Percentiles rank a stretch among this genome's conserved stretches.
Conservation (phyloP, 2,329 filamentous ascomycete species). For the Botryotinia calthae region DNA sequence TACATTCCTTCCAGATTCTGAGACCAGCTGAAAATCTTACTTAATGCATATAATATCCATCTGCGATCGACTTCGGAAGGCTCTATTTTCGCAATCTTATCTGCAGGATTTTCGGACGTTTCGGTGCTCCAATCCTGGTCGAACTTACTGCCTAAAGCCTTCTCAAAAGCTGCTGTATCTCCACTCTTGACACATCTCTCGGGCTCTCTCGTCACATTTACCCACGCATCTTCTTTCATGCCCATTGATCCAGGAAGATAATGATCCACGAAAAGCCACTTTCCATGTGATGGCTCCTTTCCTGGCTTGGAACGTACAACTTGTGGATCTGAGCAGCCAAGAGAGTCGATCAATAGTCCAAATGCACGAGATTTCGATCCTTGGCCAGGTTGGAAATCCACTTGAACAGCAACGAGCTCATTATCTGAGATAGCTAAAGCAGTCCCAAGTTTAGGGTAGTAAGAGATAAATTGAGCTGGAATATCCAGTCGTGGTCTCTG, state of each 20-base stretch:
- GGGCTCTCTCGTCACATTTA: conserved; percentile 29
- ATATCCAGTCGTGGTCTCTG: conserved; percentile 17
- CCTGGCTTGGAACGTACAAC: conserved; percentile 30
- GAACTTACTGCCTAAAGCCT: conserved; percentile 41
- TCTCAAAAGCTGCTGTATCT: conserved; percentile 44
- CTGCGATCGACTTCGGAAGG: conserved; percentile 60
- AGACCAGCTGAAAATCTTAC: conserved; percentile 46
- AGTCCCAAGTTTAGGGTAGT: conserved; percentile 64
- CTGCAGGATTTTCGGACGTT: conserved; percentile 18
- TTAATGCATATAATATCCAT: conserved; percentile 57
- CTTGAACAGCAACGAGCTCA: conserved; percentile 65
- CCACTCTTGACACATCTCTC: conserved; percentile 41
- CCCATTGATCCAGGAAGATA: conserved; percentile 33
- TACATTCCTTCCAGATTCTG: conserved; percentile 22
- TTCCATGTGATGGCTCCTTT: conserved; percentile 17
- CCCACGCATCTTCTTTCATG: conserved; percentile 25
- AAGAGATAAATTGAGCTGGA: conserved; percentile 47
- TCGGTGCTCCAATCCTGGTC: conserved; percentile 29
- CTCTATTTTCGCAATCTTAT: conserved; percentile 37
- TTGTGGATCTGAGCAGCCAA: conserved; percentile 60
- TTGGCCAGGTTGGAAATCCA: conserved; percentile 59
- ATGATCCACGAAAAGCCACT: conserved; percentile 29
- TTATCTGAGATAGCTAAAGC: conserved; percentile 63
- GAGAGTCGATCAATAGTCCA: conserved; percentile 69
- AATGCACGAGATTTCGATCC: conserved; percentile 55